phyloP scores from a whole-genome alignment of 768 basidiomycete genomes.

The Pholiota microspora region DNA sequence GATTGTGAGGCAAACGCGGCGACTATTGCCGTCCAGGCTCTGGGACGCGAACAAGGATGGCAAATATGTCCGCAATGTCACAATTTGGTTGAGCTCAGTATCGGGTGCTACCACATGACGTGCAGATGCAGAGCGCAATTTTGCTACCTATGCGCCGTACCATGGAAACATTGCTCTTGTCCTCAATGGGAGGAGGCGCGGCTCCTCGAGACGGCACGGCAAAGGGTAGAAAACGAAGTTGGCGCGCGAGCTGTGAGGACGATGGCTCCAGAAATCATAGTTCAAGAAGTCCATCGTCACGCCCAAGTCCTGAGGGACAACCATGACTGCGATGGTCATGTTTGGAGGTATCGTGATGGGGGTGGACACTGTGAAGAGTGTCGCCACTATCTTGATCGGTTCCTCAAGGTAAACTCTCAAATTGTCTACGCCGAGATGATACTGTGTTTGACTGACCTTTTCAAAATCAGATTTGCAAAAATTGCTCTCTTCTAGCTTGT shows the following conservation, averaged over 20 bases:
- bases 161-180: slow-evolving; percentile 64
- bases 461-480: slow-evolving; percentile 29
- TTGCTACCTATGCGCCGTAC: slow-evolving; percentile 61
- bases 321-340: slow-evolving; percentile 49
- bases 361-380: slow-evolving; percentile 49
- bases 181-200: slow-evolving; percentile 61
- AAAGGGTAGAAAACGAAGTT: slow-evolving; percentile 41
- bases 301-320: slow-evolving; percentile 40
- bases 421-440: background rate
- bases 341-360: slow-evolving; percentile 45
- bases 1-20: slow-evolving; percentile 42
- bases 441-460: background rate
- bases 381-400: slow-evolving; percentile 34
- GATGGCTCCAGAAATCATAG: slow-evolving; percentile 28
- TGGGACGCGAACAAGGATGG: slow-evolving; percentile 49
- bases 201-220: slow-evolving; percentile 39
- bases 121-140: slow-evolving; percentile 58
- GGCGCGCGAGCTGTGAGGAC: slow-evolving; percentile 18
- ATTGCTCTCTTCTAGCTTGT: slow-evolving; percentile 36
- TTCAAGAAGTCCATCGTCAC: slow-evolving; percentile 29
- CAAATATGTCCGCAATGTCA: slow-evolving; percentile 63
- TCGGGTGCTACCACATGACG: slow-evolving; percentile 66
- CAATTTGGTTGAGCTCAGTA: slow-evolving; percentile 50
- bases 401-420: slow-evolving; percentile 52
- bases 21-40: slow-evolving; percentile 38